Conservation (phyloP, 805 yeast species). For the Ogataea angusta region DNA sequence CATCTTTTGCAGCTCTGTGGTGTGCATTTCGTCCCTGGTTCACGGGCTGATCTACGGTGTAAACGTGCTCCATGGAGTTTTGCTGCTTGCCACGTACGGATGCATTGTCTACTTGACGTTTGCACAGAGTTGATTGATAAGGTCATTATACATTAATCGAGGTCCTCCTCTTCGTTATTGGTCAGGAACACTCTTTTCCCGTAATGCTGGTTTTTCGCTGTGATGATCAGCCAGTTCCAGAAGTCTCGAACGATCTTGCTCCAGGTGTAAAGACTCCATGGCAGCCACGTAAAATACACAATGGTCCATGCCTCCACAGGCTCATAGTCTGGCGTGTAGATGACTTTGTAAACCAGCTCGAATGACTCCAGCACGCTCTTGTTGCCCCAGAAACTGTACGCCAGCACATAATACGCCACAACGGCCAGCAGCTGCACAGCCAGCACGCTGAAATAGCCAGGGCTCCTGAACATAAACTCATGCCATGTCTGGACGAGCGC, state of each 20-base stretch:
- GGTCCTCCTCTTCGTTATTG: slow-evolving; percentile 21
- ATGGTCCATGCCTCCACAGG: neutral
- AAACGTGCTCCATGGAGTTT: slow-evolving; percentile 12
- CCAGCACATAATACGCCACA: neutral
- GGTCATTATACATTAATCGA: slow-evolving; percentile 2
- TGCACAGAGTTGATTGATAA: slow-evolving; percentile 8
- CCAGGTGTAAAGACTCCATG: slow-evolving; percentile 14
- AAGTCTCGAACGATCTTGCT: slow-evolving; percentile 1
- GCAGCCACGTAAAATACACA: neutral
- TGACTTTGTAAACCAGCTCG: neutral
- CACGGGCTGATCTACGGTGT: slow-evolving; percentile 15
- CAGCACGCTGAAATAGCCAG: neutral
- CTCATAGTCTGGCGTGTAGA: neutral
- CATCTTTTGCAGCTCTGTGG: slow-evolving; percentile 12
- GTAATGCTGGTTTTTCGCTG: slow-evolving; percentile 28
- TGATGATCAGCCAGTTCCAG: slow-evolving; percentile 12
- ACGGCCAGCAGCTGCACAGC: neutral
- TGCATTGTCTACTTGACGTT: slow-evolving; percentile 16
- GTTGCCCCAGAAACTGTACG: neutral
- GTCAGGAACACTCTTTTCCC: slow-evolving; percentile 25
- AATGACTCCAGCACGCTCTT: neutral
- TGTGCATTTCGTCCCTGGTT: slow-evolving; percentile 7
- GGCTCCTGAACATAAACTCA: neutral
- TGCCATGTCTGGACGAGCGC: neutral
- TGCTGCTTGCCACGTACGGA: slow-evolving; percentile 11